These are phyloP conservation scores for Forsythia viridissima DNA, from an alignment of 257 asterid genomes.

Conservation along the genomic window DNA sequence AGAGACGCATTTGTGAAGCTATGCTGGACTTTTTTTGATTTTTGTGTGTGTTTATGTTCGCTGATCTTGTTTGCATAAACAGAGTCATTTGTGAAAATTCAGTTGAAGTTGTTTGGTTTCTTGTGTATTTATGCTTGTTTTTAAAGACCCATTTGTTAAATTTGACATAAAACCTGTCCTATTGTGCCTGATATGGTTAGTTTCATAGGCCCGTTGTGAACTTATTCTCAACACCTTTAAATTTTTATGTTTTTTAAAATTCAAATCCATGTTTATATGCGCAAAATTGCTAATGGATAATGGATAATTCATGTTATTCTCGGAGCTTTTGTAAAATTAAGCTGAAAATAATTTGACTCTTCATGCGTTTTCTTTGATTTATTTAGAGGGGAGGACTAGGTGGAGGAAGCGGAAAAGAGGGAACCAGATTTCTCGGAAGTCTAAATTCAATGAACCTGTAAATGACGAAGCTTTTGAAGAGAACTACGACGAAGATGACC, in stretches of 20 bases:
- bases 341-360: background rate
- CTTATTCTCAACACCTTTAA: background rate
- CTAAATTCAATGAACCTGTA: conserved; percentile 53
- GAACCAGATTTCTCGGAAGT: conserved; percentile 54
- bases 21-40: no score
- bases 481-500: conserved; percentile 77
- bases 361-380: conserved; percentile 1
- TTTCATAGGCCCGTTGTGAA: background rate
- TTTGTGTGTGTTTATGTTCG: background rate
- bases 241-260: background rate
- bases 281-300: background rate
- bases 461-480: conserved; percentile 77
- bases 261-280: background rate
- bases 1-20: background rate
- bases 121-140: background rate
- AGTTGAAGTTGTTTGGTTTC: background rate
- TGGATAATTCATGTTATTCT: background rate
- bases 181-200: background rate
- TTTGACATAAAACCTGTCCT: background rate
- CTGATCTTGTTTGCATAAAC: no score
- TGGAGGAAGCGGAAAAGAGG: conserved; percentile 97
- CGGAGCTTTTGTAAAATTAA: conserved; percentile 1
- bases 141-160: background rate
- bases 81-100: conserved; percentile 22
- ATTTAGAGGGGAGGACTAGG: conserved; percentile 68